A percentile compares a stretch with the other conserved stretches of the same genome.
Evolutionary conservation across 108 stramenopile species (phyloP).

Genomic region (Aureococcus anophagefferens): DNA sequence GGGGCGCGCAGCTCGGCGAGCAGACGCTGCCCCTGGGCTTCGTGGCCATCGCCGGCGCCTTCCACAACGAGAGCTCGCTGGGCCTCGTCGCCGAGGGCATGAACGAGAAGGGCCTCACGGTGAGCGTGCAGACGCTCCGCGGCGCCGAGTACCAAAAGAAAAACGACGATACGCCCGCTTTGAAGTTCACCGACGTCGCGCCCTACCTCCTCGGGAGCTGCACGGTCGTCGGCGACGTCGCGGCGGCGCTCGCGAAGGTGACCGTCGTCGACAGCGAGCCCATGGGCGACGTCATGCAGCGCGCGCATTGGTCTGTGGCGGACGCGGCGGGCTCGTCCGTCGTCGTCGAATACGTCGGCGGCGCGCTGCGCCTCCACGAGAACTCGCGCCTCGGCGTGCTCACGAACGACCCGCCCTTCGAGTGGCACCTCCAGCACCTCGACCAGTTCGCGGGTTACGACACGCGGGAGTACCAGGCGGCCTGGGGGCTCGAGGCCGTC

Average conservation of each 20-base stretch:
- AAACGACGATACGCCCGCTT: background rate
- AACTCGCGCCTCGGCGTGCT: slow-evolving; percentile 11
- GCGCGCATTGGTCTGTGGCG: slow-evolving; percentile 5
- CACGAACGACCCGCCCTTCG: slow-evolving; percentile 18
- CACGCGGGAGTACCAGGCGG: background rate
- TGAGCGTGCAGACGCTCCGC: slow-evolving; percentile 7
- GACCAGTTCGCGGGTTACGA: slow-evolving; percentile 1
- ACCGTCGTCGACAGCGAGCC: slow-evolving; percentile 4
- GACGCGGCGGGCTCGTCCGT: slow-evolving; percentile 2
- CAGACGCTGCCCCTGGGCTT: background rate
- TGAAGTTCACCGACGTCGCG: slow-evolving; percentile 4
- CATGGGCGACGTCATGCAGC: background rate
- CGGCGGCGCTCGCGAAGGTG: background rate
- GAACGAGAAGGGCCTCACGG: slow-evolving; percentile 15
- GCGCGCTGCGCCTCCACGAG: slow-evolving; percentile 8
- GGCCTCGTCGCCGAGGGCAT: slow-evolving; percentile 13
- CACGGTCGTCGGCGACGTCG: background rate
- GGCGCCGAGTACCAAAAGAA: slow-evolving; percentile 2
- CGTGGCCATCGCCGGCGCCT: background rate
- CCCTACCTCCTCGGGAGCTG: background rate
- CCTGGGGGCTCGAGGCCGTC: background rate
- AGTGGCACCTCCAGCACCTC: slow-evolving; percentile 17
- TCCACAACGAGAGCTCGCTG: no score
- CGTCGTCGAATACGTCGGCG: slow-evolving; percentile 12
- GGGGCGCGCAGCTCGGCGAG: no score